phyloP scores from a whole-genome alignment of 768 basidiomycete genomes.

The Krasilnikovozyma curviuscula region DNA sequence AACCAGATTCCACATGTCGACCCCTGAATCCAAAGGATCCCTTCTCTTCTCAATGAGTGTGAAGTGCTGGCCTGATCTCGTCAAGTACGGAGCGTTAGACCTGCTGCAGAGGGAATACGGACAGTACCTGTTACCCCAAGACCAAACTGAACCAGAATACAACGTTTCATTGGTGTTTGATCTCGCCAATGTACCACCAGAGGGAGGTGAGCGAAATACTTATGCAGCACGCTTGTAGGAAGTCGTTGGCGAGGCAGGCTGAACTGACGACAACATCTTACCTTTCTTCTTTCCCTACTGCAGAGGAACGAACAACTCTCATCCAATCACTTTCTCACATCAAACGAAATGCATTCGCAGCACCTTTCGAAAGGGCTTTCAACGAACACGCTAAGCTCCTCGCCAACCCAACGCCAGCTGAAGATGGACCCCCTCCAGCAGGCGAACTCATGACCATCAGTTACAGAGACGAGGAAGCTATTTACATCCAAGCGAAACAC shows the following conservation, averaged over 20 bases:
- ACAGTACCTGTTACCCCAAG: slow-evolving; percentile 31
- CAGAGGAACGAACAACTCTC: slow-evolving; percentile 61
- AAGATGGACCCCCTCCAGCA: slow-evolving; percentile 35
- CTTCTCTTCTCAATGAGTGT: slow-evolving; percentile 89
- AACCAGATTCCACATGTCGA: slow-evolving; percentile 81
- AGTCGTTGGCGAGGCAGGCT: too few species aligned
- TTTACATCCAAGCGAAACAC: slow-evolving; percentile 76
- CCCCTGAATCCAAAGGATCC: slow-evolving; percentile 47
- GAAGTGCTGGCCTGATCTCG: slow-evolving; percentile 88
- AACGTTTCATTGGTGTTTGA: slow-evolving; percentile 74
- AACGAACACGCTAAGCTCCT: slow-evolving; percentile 66
- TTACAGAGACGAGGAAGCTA: slow-evolving; percentile 92
- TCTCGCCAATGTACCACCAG: slow-evolving; percentile 62
- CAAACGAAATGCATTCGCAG: slow-evolving; percentile 83
- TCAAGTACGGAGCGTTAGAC: slow-evolving; percentile 62
- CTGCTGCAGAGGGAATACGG: slow-evolving; percentile 71
- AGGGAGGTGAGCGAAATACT: slow-evolving; percentile 41
- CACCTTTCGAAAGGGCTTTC: slow-evolving; percentile 83
- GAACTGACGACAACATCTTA: background rate
- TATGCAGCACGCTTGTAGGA: background rate
- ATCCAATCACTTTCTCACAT: slow-evolving; percentile 63
- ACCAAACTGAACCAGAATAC: slow-evolving; percentile 53
- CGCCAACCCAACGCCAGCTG: slow-evolving; percentile 25
- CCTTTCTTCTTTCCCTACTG: background rate
- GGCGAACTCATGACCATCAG: slow-evolving; percentile 81